phyloP scores from a whole-genome alignment of 148 eudicot genomes.

The Gaultheria prostrata region DNA sequence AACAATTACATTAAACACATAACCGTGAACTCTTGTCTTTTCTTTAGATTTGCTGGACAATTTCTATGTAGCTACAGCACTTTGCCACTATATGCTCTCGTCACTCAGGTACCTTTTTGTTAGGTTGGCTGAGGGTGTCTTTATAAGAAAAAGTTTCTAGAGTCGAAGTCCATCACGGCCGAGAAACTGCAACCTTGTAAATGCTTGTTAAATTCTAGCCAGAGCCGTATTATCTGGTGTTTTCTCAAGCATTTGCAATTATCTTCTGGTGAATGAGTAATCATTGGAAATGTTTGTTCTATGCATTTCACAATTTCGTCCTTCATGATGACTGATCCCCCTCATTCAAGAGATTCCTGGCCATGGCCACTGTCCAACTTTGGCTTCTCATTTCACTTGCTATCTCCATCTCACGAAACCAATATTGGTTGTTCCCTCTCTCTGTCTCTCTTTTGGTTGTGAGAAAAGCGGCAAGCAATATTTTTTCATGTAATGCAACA shows the following conservation, averaged over 20 bases:
- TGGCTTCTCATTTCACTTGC: not conserved
- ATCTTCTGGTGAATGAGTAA: not conserved
- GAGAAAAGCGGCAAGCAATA: not conserved
- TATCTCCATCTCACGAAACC: not conserved
- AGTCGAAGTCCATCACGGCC: not conserved
- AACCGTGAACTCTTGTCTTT: not conserved
- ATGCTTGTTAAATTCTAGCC: conserved; percentile 3
- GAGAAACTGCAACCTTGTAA: not conserved
- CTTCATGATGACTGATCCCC: not conserved
- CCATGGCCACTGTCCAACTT: not conserved
- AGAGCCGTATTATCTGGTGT: not conserved
- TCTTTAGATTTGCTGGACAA: conserved; percentile 81
- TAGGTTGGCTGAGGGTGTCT: not conserved
- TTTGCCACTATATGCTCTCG: conserved; percentile 91
- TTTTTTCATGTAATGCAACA: not conserved
- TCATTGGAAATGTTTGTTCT: not conserved
- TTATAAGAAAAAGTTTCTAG: not conserved
- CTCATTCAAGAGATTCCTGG: conserved; percentile 1
- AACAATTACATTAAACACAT: not conserved
- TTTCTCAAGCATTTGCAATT: not conserved
- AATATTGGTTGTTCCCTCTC: not conserved
- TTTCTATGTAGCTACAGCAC: conserved; percentile 98
- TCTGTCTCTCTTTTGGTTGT: not conserved
- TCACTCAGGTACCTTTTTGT: conserved; percentile 73
- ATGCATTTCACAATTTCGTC: not conserved